These are phyloP conservation scores for Schizochytrium sp. DNA, from an alignment of 108 stramenopile genomes.

Conservation along the genomic window DNA sequence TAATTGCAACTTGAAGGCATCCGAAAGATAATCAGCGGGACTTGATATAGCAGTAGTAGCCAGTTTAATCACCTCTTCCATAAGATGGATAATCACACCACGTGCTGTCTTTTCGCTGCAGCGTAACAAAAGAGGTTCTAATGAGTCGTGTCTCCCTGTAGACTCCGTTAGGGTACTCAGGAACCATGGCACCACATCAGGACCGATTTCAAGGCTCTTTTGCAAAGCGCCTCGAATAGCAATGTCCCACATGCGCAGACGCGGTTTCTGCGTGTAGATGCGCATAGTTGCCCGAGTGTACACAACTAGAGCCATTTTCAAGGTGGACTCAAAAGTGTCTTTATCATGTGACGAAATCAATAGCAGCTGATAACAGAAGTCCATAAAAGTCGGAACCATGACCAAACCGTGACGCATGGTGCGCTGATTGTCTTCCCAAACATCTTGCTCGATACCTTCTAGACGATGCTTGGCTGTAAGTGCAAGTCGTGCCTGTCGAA, in stretches of 20 bases:
- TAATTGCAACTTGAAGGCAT: neutral
- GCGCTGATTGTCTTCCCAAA: constrained; percentile 61
- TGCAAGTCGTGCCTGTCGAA: constrained; percentile 26
- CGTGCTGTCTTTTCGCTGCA: neutral
- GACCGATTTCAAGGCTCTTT: neutral
- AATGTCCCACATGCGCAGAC: neutral
- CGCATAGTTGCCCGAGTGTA: constrained; percentile 11
- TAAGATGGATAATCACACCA: neutral
- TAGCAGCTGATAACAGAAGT: neutral
- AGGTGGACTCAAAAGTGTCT: neutral
- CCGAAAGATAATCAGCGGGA: neutral
- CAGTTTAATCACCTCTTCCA: neutral
- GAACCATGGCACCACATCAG: neutral
- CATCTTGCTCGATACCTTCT: constrained; percentile 6
- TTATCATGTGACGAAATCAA: neutral
- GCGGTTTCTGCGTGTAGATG: constrained; percentile 3
- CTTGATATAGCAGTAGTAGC: neutral
- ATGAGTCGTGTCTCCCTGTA: neutral
- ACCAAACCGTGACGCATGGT: constrained; percentile 40
- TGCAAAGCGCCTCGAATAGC: neutral
- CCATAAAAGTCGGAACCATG: constrained; percentile 49
- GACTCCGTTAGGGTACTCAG: neutral
- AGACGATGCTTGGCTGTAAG: constrained; percentile 5
- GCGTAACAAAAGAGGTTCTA: constrained; percentile 52
- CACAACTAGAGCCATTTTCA: constrained; percentile 44